Conservation (phyloP, 257 asterid species). For the Rauvolfia tetraphylla region DNA sequence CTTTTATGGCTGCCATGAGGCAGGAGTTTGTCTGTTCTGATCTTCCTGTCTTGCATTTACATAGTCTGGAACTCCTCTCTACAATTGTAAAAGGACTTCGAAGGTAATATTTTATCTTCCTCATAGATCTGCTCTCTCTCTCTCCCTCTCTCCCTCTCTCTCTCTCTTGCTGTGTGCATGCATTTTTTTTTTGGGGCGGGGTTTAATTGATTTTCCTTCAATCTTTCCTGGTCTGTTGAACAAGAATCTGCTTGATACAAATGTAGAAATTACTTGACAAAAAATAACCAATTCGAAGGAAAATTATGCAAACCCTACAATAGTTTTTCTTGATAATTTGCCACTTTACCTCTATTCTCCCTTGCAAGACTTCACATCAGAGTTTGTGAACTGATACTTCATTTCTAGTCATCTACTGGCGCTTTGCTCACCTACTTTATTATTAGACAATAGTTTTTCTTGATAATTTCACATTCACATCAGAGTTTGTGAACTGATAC, state of each 20-base stretch:
- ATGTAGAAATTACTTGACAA: not conserved
- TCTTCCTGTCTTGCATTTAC: conserved; percentile 63
- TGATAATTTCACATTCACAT: no score
- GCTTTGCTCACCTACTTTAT: no score
- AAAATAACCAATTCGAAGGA: not conserved
- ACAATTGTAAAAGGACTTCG: conserved; percentile 61
- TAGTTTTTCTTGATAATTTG: not conserved
- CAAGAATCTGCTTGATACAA: not conserved
- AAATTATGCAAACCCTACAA: no score
- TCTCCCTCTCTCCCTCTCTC: not conserved
- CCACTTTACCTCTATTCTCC: not conserved
- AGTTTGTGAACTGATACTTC: no score
- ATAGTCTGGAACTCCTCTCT: conserved; percentile 64
- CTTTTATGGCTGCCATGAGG: conserved; percentile 53
- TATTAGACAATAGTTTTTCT: no score
- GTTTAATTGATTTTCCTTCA: not conserved
- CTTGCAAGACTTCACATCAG: not conserved
- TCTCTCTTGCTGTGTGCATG: no score
- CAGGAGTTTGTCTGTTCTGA: conserved; percentile 71
- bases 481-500: no score
- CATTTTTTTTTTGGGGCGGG: not conserved
- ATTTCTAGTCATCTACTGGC: no score
- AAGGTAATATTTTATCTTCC: conserved; percentile 41
- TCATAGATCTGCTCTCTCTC: conserved; percentile 11
- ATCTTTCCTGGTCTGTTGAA: not conserved